A percentile compares a stretch with the other conserved stretches of the same genome.
Evolutionary conservation across 2,329 filamentous ascomycete species (phyloP).

Genomic region (Alternaria ethzedia): DNA sequence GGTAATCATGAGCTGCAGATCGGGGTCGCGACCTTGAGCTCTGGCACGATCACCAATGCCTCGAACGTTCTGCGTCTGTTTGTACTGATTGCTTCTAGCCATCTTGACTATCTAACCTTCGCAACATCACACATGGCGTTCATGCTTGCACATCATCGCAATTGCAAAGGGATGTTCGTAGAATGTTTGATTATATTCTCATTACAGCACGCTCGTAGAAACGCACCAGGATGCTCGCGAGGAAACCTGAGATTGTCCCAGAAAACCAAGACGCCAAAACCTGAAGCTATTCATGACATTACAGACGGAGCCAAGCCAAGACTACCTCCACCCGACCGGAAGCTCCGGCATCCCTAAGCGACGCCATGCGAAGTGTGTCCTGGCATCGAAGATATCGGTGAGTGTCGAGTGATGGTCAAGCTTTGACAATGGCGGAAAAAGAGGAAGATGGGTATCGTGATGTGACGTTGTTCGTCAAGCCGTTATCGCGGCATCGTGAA

Average conservation of each 20-base stretch:
- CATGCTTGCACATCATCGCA: neutral
- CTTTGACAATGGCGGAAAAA: conserved; percentile 11
- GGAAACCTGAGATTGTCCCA: conserved; percentile 2
- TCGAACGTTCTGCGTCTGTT: neutral
- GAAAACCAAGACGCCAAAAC: conserved; percentile 18
- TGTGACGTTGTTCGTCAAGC: conserved; percentile 20
- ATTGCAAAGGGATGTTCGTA: neutral
- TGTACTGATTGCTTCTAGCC: neutral
- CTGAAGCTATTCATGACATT: conserved; percentile 13
- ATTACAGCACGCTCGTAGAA: conserved; percentile 12
- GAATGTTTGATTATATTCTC: conserved; percentile 17
- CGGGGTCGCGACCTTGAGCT: neutral
- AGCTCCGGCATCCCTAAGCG: conserved; percentile 1
- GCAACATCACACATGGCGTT: neutral
- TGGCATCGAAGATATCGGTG: conserved; percentile 2
- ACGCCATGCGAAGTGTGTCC: neutral
- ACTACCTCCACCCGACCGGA: conserved; percentile 3
- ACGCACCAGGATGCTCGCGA: conserved; percentile 4
- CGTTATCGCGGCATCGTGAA: conserved; percentile 13
- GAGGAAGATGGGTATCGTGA: conserved; percentile 44
- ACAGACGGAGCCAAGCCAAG: conserved; percentile 10
- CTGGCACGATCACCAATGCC: neutral
- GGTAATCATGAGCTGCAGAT: neutral
- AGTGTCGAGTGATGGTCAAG: neutral
- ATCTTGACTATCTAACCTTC: neutral